phyloP scores from a whole-genome alignment of 345 rosid genomes.

The Salix udensis region DNA sequence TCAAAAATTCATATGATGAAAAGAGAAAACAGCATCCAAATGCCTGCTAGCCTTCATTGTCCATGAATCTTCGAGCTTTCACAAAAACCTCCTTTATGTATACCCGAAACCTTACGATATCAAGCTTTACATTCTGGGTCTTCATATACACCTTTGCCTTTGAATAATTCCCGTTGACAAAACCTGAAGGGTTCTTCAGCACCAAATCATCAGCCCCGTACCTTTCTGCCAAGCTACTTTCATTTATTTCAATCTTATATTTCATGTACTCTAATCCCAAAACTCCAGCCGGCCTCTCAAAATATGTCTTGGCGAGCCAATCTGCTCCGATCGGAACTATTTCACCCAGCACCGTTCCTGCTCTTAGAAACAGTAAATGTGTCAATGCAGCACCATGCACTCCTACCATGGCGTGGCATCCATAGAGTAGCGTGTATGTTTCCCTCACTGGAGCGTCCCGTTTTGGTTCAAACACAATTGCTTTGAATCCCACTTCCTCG shows the following conservation, averaged over 20 bases:
- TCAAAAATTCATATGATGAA: not conserved
- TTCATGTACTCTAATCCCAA: constrained; percentile 33
- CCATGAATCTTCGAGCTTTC: constrained; percentile 25
- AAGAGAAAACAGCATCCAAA: not conserved
- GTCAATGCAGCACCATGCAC: constrained; percentile 46
- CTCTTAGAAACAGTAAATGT: constrained; percentile 25
- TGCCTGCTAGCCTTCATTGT: constrained; percentile 2
- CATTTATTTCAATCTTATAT: constrained; percentile 23
- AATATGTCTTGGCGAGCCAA: constrained; percentile 26
- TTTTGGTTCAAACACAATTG: constrained; percentile 20
- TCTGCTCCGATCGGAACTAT: constrained; percentile 33
- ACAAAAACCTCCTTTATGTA: constrained; percentile 9
- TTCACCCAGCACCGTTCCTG: constrained; percentile 24
- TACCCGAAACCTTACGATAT: constrained; percentile 7
- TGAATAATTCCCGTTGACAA: constrained; percentile 3
- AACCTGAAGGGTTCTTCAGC: constrained; percentile 24
- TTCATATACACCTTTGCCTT: constrained; percentile 24
- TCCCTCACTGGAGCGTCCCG: constrained; percentile 8
- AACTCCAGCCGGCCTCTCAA: constrained; percentile 22
- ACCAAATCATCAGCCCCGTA: constrained; percentile 12
- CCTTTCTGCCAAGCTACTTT: constrained; percentile 32
- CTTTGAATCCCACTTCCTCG: constrained; percentile 25
- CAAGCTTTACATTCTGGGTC: constrained; percentile 29
- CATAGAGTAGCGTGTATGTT: constrained; percentile 16
- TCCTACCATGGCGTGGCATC: constrained; percentile 38